Evolutionary conservation across 768 basidiomycete species (phyloP), one percentile per base, ranked within the genome.

Genomic region (Agrocybe chaxingu): DNA sequence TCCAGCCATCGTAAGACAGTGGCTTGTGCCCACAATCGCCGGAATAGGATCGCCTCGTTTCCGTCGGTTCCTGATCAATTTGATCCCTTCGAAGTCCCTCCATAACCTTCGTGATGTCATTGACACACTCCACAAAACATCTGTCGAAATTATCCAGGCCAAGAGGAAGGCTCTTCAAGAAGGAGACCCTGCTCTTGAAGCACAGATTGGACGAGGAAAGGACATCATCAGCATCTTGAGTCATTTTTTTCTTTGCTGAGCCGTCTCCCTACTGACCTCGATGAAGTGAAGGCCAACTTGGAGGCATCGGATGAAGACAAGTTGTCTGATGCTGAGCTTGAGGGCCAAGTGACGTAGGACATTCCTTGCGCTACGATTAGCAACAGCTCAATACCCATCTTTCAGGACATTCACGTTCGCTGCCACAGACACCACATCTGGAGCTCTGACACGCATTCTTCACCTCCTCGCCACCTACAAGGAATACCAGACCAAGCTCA

Each of bases 401-500:
- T 24, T 1, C 31, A 73, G 70, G n/a, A 62, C 66, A 0, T 53
- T 75, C 10, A 62, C 67, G 30, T 67, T 73, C 42, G 70, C 70
- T 0, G 71, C 64, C 0, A 68, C 67, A 48, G 74, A 75, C 50
- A 74, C 72, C 2, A 73, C 72, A 0, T 69, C 72, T 2, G 63
- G 57, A 8, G 66, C 68, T 4, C 50, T 74, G 10, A 54, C 63
- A 0, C 64, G 68, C 6, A 64, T 61, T 3, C 49, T 76, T 4
- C 50, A 61, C 31, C 31, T 65, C 0, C 64, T 75, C 1, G 53
- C 70, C 0, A 37, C 60, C 16, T 63, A 70, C 44, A 63, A 64
- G 2, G 65, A 72, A 2, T 62, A 61, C 13, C 75, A 77, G 56
- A 56, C 56, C 4, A 67, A 52, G 38, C 57, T 76, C 7, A 61